Conservation (phyloP, 352 stramenopile species). For the Pythium chondricola region DNA sequence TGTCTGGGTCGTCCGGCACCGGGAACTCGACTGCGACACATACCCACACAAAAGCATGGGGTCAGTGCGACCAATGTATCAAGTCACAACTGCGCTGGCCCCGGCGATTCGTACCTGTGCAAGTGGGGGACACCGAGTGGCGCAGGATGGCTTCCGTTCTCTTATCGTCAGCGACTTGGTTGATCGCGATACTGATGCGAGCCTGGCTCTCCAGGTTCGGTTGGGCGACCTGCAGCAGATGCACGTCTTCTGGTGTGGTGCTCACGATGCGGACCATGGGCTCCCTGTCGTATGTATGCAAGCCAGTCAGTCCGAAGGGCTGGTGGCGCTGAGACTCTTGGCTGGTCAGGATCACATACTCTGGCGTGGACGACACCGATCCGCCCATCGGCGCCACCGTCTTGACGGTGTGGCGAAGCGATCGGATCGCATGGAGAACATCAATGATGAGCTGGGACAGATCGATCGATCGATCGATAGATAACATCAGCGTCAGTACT, state of each 20-base stretch:
- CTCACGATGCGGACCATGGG: conserved; percentile 2
- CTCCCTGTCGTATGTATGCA: conserved; percentile 7
- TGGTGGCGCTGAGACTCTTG: too few species aligned
- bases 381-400: conserved; percentile 45
- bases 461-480: neutral
- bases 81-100: too few species aligned
- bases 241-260: neutral
- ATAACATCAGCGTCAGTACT: neutral
- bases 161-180: too few species aligned
- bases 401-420: conserved; percentile 81
- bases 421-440: conserved; percentile 92
- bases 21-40: conserved; percentile 45
- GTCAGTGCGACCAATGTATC: too few species aligned
- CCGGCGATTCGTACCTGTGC: conserved; percentile 12
- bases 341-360: too few species aligned
- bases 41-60: neutral
- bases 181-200: conserved; percentile 7
- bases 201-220: conserved; percentile 17
- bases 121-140: conserved; percentile 24
- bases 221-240: conserved; percentile 4
- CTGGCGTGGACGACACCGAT: too few species aligned
- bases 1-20: conserved; percentile 62
- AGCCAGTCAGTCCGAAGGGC: neutral
- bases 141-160: conserved; percentile 1
- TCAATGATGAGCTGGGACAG: conserved; percentile 62